Percentiles rank a stretch among this genome's conserved stretches.
phyloP scores from a whole-genome alignment of 2,329 filamentous ascomycete genomes.

The Botrytis galanthina region DNA sequence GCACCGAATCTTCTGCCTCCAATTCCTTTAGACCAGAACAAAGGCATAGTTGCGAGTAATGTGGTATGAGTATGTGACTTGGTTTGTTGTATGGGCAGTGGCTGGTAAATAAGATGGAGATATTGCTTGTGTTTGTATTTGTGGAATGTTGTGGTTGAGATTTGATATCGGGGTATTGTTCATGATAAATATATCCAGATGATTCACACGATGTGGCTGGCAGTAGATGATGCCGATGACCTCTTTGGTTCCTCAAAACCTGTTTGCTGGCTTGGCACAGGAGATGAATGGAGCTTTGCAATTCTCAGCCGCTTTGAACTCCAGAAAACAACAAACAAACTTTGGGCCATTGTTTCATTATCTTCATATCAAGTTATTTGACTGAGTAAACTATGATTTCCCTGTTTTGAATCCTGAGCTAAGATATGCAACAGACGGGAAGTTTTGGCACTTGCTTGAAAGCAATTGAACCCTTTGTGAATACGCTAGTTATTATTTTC shows the following conservation, averaged over 20 bases:
- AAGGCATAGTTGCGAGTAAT: background rate
- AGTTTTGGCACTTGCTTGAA: background rate
- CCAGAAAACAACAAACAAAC: background rate
- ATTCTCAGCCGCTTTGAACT: slow-evolving; percentile 2
- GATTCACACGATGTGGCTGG: background rate
- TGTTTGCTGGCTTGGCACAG: slow-evolving; percentile 13
- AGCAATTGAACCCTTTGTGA: background rate
- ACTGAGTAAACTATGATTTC: background rate
- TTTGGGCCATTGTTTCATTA: background rate
- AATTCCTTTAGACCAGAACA: slow-evolving; percentile 14
- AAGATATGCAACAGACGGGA: slow-evolving; percentile 10
- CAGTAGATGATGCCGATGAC: slow-evolving; percentile 4
- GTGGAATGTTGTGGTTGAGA: background rate
- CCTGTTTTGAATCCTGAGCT: background rate
- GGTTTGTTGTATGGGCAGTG: background rate
- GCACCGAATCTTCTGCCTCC: slow-evolving; percentile 13
- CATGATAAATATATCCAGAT: slow-evolving; percentile 9
- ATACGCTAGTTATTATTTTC: background rate
- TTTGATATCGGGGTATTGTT: background rate
- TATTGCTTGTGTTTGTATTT: background rate
- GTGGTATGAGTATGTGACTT: background rate
- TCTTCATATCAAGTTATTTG: background rate
- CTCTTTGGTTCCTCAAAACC: slow-evolving; percentile 10
- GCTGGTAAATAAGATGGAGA: background rate
- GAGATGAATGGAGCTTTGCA: background rate